Evolutionary conservation across 768 basidiomycete genomes (phyloP), one percentile per base, ranked within the genome.

Genomic region (Lactarius tabidus): DNA sequence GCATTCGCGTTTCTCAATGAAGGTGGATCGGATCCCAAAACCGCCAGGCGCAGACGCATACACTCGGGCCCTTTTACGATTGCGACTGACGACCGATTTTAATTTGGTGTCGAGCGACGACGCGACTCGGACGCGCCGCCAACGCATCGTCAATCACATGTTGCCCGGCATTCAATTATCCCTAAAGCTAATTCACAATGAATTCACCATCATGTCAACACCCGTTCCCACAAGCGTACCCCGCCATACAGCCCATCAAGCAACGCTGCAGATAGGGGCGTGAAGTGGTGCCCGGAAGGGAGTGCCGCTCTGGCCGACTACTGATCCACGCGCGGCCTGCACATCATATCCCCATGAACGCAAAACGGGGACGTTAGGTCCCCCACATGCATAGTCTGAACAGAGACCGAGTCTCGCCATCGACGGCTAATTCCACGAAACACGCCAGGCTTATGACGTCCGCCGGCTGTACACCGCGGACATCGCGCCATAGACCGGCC

Each of bases 211-310:
- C 62, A 57, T 66, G 65, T 66, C 59, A 62, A 63, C 58, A 26
- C 65, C 58, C 7, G 59, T 63, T 45, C 18, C 38, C 62, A 26
- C 57, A 31, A 63, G 23, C 10, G 57, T 20, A 36, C 20, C 53
- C 57, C 39, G 57, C n/a, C 51, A 57, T 48, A 52, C 48, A 14
- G 45, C 20, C 6, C 39, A 33, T 48, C 62, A 53, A 62, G 28
- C 29, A 54, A 26, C 56, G 48, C 64, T 48, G 54, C 51, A 55
- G 56, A 67, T 62, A 62, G 60, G 67, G 61, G 57, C 38, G 58
- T 54, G 52, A 58, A 28, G 36, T n/a, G 28, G n/a, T 20, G 33
- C 17, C 39, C 4, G 35, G n/a, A 59, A 60, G 5, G 57, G 51
- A 36, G n/a, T 20, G 48, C 35, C 14, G 43, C 28, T 55, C 48